Evolutionary conservation across 768 basidiomycete genomes (phyloP).

Genomic region (Boletales sp.): DNA sequence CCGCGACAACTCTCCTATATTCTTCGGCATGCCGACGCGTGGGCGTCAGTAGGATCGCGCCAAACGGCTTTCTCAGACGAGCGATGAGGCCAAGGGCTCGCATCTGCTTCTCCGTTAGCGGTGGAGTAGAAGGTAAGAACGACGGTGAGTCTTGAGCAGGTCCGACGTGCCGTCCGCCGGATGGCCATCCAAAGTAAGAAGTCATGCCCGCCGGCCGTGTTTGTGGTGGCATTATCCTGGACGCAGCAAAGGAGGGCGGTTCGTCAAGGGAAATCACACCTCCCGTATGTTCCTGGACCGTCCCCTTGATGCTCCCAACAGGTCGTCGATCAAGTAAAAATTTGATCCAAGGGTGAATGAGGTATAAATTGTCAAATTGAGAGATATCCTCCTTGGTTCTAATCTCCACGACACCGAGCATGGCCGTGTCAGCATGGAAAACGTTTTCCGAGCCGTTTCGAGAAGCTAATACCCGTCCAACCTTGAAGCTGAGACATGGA

Average conservation of each 20-base stretch:
- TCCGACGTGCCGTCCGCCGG: neutral
- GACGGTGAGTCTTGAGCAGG: neutral
- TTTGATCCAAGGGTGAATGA: slow-evolving; percentile 17
- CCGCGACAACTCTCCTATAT: no score
- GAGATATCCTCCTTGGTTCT: slow-evolving; percentile 5
- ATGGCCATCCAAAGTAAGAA: neutral
- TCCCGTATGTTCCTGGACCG: neutral
- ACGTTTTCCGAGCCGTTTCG: no score
- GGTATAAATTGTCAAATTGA: neutral
- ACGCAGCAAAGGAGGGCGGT: no score
- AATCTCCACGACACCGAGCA: no score
- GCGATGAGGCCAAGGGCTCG: no score
- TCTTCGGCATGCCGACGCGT: no score
- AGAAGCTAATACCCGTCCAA: no score
- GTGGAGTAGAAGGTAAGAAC: neutral
- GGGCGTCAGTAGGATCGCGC: no score
- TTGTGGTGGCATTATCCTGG: neutral
- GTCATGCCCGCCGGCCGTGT: neutral
- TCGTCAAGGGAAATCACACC: neutral
- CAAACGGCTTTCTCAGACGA: no score
- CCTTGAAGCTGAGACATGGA: no score
- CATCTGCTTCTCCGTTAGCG: no score
- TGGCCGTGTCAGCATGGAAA: no score
- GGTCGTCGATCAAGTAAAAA: slow-evolving; percentile 5
- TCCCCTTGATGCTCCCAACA: neutral